Evolutionary conservation across 2,329 filamentous ascomycete species (phyloP).

Genomic region (Pseudocercospora cruenta): DNA sequence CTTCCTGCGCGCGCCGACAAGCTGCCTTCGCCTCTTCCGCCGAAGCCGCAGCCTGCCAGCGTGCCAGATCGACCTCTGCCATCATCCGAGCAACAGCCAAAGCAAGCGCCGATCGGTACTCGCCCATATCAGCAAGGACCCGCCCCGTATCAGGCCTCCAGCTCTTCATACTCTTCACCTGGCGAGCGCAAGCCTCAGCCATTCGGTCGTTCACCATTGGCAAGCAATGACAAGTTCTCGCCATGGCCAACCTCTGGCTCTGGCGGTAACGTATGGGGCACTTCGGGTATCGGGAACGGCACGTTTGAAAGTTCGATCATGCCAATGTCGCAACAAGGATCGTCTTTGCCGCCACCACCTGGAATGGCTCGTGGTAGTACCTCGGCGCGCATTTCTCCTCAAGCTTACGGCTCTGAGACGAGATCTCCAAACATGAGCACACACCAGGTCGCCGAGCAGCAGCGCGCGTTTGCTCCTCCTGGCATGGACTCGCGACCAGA

Average conservation of each 20-base stretch:
- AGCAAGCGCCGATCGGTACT: constrained; percentile 25
- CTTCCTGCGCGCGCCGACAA: constrained; percentile 22
- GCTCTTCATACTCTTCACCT: constrained; percentile 51
- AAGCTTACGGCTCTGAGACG: constrained; percentile 32
- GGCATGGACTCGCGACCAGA: constrained; percentile 36
- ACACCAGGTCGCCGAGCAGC: constrained; percentile 32
- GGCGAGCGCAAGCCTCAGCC: constrained; percentile 41
- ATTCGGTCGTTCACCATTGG: constrained; percentile 37
- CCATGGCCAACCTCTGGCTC: constrained; percentile 43
- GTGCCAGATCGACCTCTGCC: constrained; percentile 22
- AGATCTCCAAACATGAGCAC: constrained; percentile 34
- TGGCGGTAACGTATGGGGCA: constrained; percentile 71
- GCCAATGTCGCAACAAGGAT: constrained; percentile 33
- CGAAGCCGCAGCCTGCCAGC: constrained; percentile 23
- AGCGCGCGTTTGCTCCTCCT: constrained; percentile 33
- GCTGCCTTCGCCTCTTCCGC: constrained; percentile 27
- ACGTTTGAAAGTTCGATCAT: constrained; percentile 63
- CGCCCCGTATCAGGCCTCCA: constrained; percentile 29
- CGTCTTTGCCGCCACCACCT: constrained; percentile 37
- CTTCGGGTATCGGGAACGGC: constrained; percentile 74
- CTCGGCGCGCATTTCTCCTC: constrained; percentile 40
- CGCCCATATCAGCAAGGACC: constrained; percentile 30
- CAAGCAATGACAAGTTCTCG: constrained; percentile 31
- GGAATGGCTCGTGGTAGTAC: constrained; percentile 35
- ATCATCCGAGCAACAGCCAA: constrained; percentile 18